Evolutionary conservation across 2,329 filamentous ascomycete genomes (phyloP), one percentile per base, ranked within the genome.

Genomic region (Calonectria pauciramosa): DNA sequence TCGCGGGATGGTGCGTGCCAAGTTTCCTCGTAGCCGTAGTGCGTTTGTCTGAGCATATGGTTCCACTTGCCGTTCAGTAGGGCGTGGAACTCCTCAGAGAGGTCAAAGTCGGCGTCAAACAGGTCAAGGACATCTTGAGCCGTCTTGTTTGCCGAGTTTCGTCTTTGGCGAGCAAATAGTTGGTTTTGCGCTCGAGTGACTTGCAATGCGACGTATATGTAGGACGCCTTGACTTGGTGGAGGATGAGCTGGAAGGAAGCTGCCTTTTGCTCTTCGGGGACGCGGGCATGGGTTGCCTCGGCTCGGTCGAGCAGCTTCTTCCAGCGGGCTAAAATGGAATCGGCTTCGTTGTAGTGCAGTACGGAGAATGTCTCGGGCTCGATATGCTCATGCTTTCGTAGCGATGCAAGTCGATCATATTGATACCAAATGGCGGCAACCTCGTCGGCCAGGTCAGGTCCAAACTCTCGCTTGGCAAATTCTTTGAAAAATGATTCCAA

Each of bases 161-260:
- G 86, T 41, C 89, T 86, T 79, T 92, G 90, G 0, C 83, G 79
- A 0, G 87, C 89, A 66, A 89, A 90, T 0, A 90, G 84, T 16
- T 87, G 86, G 80, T 93, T 91, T 26, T 82, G 84, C 0, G 83
- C 87, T 38, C 83, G 83, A 1, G 81, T 85, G 26, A 88, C 84
- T 44, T 85, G 86, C 41, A 88, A 85, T 10, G 87, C 85, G 38
- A 87, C 86, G 72, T 89, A 88, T 51, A 89, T 89, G 11, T 86
- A 86, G 4, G 87, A 90, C 2, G 91, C 90, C 44, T 89, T 88
- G 44, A 89, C 87, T 0, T 91, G 91, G 71, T 93, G 90, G 6
- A 91, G 85, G 13, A 93, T 86, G 41, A 91, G 87, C 77, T 93
- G 87, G 82, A 91, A 93, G 72, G 90, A 89, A 0, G 90, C 86